A percentile compares a stretch with the other conserved stretches of the same genome.
Evolutionary conservation across 2,329 filamentous ascomycete species (phyloP).

Genomic region (Hysterium pulicare): DNA sequence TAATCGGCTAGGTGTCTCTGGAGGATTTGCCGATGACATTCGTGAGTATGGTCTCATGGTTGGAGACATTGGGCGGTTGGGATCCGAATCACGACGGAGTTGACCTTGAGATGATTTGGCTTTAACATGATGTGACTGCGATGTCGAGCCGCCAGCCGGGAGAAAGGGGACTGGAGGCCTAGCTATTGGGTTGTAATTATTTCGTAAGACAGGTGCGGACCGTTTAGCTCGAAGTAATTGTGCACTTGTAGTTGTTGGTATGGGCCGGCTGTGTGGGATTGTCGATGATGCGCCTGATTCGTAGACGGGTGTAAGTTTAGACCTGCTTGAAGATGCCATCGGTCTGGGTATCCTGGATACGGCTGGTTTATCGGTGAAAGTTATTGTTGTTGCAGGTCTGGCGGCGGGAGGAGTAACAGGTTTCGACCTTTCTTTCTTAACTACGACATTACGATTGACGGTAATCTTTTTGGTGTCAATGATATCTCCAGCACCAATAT

Average conservation of each 20-base stretch:
- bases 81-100: conserved; percentile 80
- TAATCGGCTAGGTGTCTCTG: conserved; percentile 49
- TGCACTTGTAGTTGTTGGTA: conserved; percentile 52
- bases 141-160: conserved; percentile 69
- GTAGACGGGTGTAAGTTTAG: conserved; percentile 83
- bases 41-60: conserved; percentile 46
- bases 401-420: conserved; percentile 67
- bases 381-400: conserved; percentile 75
- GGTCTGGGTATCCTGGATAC: conserved; percentile 77
- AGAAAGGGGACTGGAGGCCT: conserved; percentile 72
- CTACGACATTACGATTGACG: conserved; percentile 85
- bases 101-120: conserved; percentile 69
- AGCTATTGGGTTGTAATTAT: conserved; percentile 52
- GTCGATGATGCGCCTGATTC: conserved; percentile 77
- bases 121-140: conserved; percentile 74
- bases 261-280: conserved; percentile 56
- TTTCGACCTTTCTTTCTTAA: conserved; percentile 61
- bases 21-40: conserved; percentile 46
- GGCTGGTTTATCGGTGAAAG: conserved; percentile 75
- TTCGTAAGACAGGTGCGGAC: conserved; percentile 58
- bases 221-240: conserved; percentile 59
- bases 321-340: conserved; percentile 50
- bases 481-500: conserved; percentile 78
- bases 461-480: conserved; percentile 79
- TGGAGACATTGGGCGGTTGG: conserved; percentile 47